Base-by-base conservation (phyloP, 306 rosid species). In the Quercus gilva region DNA sequence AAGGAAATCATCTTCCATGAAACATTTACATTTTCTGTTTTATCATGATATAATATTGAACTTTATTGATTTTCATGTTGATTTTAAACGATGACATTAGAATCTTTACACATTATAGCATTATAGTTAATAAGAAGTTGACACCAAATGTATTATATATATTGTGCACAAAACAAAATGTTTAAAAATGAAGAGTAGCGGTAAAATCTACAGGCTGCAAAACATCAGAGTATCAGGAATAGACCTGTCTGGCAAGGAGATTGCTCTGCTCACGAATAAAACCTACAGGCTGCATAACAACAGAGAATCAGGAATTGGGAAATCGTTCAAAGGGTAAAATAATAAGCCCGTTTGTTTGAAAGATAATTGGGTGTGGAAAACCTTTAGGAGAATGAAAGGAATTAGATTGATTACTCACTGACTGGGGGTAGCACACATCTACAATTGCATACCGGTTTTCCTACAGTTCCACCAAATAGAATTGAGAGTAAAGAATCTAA, bases 391-490 rank as follows among this genome's bases (percentile, higher is more conserved):
- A 17, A 31, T 69, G 57, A 77, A 57, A 69, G 35, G 58, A 10
- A 49, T 75, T 52, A 76, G 77, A 80, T 73, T 53, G 80, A 81
- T 85, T 75, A 85, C 98, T 90, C 71, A 95, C 99, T 70, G 96
- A 85, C 74, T 92, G 88, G 45, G 99, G 98, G 89, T 90, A 92
- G 92, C 94, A 95, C 76, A 83, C 97, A 72, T 95, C 99, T 59
- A 95, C 94, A 71, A 95, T 79, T 75, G 90, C 99, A 89, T 95
- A 95, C 12, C 94, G 98, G 76, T 92, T 95, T 92, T 92, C 99
- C 99, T 95, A 87, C 79, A 89, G 74, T 79, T 77, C 79, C 77
- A 58, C 64, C 84, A 87, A 81, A 71, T 68, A 75, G 9, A 77
- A 74, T 74, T 58, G 79, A 71, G 12, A 8, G 45, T 41, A 41